A percentile compares a stretch with the other conserved stretches of the same genome.
These are phyloP conservation scores for Sphaerulina populicola DNA, from an alignment of 2,329 filamentous ascomycete species.

Conservation along the genomic window DNA sequence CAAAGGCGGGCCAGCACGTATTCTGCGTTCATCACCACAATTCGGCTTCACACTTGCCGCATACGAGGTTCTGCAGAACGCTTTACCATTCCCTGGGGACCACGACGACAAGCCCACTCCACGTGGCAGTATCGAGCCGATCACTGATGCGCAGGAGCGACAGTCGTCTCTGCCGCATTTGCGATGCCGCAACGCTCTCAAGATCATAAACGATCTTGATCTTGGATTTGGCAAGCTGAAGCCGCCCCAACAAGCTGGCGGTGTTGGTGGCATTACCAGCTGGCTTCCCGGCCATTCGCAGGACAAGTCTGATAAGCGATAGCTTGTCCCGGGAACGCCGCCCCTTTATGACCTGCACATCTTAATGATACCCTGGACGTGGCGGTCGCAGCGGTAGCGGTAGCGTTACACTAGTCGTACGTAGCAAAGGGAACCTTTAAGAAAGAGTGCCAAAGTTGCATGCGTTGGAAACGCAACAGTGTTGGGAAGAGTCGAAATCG, in stretches of 20 bases:
- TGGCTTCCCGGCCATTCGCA: slow-evolving; percentile 2
- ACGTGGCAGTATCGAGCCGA: slow-evolving; percentile 53
- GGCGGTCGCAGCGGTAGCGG: neutral
- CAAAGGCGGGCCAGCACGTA: slow-evolving; percentile 93
- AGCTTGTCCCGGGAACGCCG: neutral
- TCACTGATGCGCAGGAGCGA: slow-evolving; percentile 56
- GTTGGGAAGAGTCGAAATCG: neutral
- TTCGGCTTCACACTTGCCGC: slow-evolving; percentile 96
- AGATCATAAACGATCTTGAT: slow-evolving; percentile 90
- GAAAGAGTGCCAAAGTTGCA: neutral
- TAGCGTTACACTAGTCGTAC: neutral
- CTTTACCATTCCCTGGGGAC: slow-evolving; percentile 68
- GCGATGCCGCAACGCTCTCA: slow-evolving; percentile 79
- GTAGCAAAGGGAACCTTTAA: neutral
- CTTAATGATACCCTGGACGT: neutral
- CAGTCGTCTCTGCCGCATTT: slow-evolving; percentile 57
- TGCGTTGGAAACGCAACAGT: neutral
- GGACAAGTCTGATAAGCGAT: neutral
- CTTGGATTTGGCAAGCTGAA: slow-evolving; percentile 78
- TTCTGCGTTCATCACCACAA: slow-evolving; percentile 88
- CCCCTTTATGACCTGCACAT: neutral
- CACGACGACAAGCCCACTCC: slow-evolving; percentile 41
- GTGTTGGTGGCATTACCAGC: slow-evolving; percentile 1
- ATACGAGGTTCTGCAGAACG: slow-evolving; percentile 80
- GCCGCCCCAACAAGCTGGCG: slow-evolving; percentile 23